These are phyloP conservation scores for Exophiala mesophila DNA, from an alignment of 2,329 filamentous ascomycete genomes.

Conservation along the genomic window DNA sequence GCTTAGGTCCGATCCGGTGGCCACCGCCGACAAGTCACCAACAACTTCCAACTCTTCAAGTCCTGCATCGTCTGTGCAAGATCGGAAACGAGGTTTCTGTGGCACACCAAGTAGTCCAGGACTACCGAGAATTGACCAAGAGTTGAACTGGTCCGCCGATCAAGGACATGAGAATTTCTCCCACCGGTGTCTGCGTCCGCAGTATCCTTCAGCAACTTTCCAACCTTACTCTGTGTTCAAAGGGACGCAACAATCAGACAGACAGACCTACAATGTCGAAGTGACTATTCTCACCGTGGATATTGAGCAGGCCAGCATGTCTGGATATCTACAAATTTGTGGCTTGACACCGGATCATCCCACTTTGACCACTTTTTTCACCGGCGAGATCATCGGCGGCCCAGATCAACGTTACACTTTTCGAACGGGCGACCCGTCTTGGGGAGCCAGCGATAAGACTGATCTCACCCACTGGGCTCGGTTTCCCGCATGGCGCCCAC, in stretches of 20 bases:
- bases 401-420: constrained; percentile 76
- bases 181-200: constrained; percentile 49
- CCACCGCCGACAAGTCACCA: background rate
- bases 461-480: constrained; percentile 91
- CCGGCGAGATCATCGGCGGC: constrained; percentile 88
- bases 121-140: constrained; percentile 19
- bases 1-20: background rate
- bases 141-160: constrained; percentile 19
- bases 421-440: constrained; percentile 78
- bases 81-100: background rate
- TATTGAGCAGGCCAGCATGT: constrained; percentile 87
- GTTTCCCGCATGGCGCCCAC: constrained; percentile 79
- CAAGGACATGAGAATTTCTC: constrained; percentile 23
- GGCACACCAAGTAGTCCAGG: constrained; percentile 6
- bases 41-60: background rate
- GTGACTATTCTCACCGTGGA: constrained; percentile 97
- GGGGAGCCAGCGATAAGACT: constrained; percentile 87
- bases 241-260: constrained; percentile 88
- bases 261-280: constrained; percentile 89
- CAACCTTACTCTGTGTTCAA: constrained; percentile 82
- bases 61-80: constrained; percentile 1
- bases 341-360: constrained; percentile 96
- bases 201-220: constrained; percentile 78
- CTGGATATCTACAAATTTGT: constrained; percentile 92
- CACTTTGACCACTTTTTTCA: constrained; percentile 96